phyloP scores from a whole-genome alignment of 2,329 filamentous ascomycete species.

The Trichothecium roseum region DNA sequence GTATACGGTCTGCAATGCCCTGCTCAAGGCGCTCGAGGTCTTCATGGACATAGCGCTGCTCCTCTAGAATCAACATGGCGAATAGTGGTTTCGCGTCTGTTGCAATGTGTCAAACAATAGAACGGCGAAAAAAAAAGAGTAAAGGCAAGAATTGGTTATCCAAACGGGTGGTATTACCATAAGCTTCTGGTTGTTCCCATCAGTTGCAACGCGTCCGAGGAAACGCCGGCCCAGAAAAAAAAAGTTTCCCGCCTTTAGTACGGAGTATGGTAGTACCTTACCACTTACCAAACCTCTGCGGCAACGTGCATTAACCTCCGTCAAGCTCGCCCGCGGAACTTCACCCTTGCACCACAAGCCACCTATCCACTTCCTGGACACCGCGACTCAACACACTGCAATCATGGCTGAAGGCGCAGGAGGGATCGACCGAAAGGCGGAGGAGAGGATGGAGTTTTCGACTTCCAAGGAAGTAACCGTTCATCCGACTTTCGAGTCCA shows the following conservation, averaged over 20 bases:
- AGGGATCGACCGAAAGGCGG: constrained; percentile 78
- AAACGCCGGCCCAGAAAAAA: constrained; percentile 1
- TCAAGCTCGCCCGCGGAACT: not conserved
- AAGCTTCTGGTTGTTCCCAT: no score
- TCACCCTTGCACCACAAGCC: constrained; percentile 1
- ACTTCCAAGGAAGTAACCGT: constrained; percentile 97
- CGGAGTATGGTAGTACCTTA: not conserved
- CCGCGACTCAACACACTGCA: constrained; percentile 4
- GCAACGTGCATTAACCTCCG: not conserved
- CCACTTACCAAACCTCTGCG: not conserved
- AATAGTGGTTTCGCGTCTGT: constrained; percentile 11
- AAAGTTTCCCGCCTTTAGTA: not conserved
- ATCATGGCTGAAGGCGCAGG: constrained; percentile 76
- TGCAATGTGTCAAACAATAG: no score
- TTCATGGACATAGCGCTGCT: constrained; percentile 89
- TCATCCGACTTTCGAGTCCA: constrained; percentile 86
- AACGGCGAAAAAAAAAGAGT: no score
- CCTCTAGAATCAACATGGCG: constrained; percentile 76
- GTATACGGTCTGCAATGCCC: constrained; percentile 78
- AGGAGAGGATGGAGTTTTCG: constrained; percentile 95
- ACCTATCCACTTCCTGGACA: not conserved
- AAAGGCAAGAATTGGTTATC: no score
- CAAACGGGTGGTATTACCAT: no score
- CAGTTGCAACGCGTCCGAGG: constrained; percentile 1
- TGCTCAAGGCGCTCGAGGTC: constrained; percentile 94